Evolutionary conservation across 164 flowering plant species (phyloP).

Genomic region (Saururus chinensis): DNA sequence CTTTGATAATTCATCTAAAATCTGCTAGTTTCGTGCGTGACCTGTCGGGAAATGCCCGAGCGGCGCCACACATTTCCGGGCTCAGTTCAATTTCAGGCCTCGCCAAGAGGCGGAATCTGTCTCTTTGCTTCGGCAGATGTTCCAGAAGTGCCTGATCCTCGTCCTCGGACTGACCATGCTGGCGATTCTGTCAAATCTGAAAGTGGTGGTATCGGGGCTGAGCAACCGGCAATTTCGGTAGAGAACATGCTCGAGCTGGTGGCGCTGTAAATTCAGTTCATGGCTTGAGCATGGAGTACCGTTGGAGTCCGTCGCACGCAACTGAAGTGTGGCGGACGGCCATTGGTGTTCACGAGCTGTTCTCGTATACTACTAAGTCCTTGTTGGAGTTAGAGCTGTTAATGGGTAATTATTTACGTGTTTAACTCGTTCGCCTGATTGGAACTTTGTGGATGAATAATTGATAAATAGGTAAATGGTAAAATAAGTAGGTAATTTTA

Average conservation of each 20-base stretch:
- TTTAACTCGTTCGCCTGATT: too few relatives aligned
- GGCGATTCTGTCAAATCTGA: constrained; percentile 1
- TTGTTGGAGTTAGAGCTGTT: too few relatives aligned
- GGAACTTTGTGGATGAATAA: too few relatives aligned
- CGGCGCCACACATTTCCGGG: neutral
- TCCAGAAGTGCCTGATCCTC: neutral
- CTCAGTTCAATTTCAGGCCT: neutral
- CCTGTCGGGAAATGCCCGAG: constrained; percentile 3
- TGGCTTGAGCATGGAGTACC: too few relatives aligned
- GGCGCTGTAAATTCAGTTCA: too few relatives aligned
- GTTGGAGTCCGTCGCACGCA: too few relatives aligned
- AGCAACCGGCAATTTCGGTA: constrained; percentile 1
- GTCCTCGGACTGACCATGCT: neutral
- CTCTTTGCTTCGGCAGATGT: neutral
- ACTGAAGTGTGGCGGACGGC: too few relatives aligned
- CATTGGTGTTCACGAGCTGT: too few relatives aligned
- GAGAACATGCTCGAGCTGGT: constrained; percentile 5
- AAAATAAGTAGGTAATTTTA: too few relatives aligned
- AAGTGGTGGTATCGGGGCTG: constrained; percentile 2
- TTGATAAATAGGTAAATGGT: too few relatives aligned
- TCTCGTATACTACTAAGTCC: too few relatives aligned
- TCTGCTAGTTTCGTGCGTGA: neutral
- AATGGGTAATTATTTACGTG: too few relatives aligned
- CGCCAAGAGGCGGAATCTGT: constrained; percentile 1
- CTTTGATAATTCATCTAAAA: neutral